A percentile compares a stretch with the other conserved stretches of the same genome.
phyloP scores from a whole-genome alignment of 1,284 basidiomycete species.

The Papiliotrema flavescens region DNA sequence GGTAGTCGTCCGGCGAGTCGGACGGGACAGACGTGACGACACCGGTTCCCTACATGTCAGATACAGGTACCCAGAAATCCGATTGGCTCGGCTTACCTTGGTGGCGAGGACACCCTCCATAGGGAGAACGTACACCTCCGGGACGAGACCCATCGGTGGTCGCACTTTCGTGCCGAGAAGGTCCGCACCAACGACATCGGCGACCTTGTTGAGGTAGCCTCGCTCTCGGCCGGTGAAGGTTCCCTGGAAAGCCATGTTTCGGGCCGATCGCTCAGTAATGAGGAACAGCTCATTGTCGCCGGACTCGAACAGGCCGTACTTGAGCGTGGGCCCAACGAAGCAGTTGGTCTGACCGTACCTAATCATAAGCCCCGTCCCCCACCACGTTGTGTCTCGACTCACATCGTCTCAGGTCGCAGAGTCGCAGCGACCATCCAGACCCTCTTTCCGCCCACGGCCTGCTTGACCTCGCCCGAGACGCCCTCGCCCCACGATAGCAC shows the following conservation, averaged over 20 bases:
- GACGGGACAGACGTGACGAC: conserved; percentile 98
- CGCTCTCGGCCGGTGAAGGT: conserved; percentile 63
- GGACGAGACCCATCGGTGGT: conserved; percentile 77
- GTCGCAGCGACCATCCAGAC: conserved; percentile 94
- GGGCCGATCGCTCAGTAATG: conserved; percentile 82
- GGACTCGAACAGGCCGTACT: conserved; percentile 86
- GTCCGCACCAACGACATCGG: conserved; percentile 71
- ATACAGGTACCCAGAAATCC: conserved; percentile 1
- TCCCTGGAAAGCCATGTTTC: conserved; percentile 96
- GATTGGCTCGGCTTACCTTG: conserved; percentile 57
- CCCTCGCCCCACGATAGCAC: conserved; percentile 70
- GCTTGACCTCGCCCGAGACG: conserved; percentile 61
- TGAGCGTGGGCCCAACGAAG: conserved; percentile 86
- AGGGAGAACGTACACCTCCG: conserved; percentile 90
- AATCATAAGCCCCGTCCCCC: conserved; percentile 8
- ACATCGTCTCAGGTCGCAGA: conserved; percentile 96
- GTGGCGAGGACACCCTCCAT: conserved; percentile 97
- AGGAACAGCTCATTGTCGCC: conserved; percentile 84
- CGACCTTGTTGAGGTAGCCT: conserved; percentile 68
- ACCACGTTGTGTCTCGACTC: conserved; percentile 38
- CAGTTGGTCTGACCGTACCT: conserved; percentile 99
- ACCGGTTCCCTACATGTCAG: conserved; percentile 71
- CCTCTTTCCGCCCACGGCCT: conserved; percentile 67
- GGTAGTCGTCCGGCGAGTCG: conserved; percentile 96
- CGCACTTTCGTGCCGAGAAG: conserved; percentile 87